These are phyloP conservation scores for Jamesozyma jinghongensis DNA, from an alignment of 805 yeast genomes.

Conservation along the genomic window DNA sequence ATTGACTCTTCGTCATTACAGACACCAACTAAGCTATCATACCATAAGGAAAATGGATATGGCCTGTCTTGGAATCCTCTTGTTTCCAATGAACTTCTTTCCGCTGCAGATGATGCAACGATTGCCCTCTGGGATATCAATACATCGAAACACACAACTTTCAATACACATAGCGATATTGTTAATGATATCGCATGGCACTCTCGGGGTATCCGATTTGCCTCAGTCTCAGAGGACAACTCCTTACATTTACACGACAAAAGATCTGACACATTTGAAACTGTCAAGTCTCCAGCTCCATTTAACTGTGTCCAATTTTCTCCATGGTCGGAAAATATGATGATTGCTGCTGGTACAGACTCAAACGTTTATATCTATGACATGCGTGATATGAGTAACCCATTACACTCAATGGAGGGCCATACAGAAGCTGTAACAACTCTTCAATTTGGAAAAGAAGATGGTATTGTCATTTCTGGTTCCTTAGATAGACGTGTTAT, in stretches of 20 bases:
- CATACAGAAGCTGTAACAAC: constrained; percentile 66
- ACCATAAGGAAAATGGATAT: constrained; percentile 62
- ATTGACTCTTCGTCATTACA: constrained; percentile 23
- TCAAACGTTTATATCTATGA: constrained; percentile 61
- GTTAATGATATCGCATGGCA: constrained; percentile 78
- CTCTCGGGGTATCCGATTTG: constrained; percentile 43
- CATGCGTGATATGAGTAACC: constrained; percentile 39
- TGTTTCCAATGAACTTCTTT: constrained; percentile 41
- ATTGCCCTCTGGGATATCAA: constrained; percentile 53
- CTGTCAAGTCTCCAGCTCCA: constrained; percentile 29
- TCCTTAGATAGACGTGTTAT: constrained; percentile 70
- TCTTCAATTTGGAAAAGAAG: constrained; percentile 68
- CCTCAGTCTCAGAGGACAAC: constrained; percentile 68
- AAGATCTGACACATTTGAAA: constrained; percentile 29
- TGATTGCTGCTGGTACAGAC: constrained; percentile 65
- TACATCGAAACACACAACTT: constrained; percentile 25
- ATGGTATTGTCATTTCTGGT: constrained; percentile 70
- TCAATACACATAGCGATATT: constrained; percentile 40
- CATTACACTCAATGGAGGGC: constrained; percentile 67
- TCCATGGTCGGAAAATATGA: constrained; percentile 45
- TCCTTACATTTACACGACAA: constrained; percentile 46
- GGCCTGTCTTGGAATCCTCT: constrained; percentile 60
- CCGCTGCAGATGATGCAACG: constrained; percentile 58
- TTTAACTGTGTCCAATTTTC: constrained; percentile 63
- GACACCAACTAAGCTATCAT: constrained; percentile 34